Percentiles rank a stretch among this genome's conserved stretches.
Conservation (phyloP, 306 rosid genomes). For the Fagus crenata region DNA sequence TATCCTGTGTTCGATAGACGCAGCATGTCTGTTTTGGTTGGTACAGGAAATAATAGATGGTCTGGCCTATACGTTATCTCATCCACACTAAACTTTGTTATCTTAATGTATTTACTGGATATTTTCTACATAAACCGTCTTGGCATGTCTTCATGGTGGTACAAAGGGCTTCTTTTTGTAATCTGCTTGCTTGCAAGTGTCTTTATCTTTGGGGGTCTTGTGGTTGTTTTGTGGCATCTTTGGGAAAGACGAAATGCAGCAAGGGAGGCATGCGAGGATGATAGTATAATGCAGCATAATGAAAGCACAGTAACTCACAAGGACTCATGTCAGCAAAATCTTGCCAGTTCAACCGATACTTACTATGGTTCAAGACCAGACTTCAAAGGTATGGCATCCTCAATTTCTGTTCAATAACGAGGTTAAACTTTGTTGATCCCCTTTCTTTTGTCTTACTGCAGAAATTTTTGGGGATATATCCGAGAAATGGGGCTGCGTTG, state of each 20-base stretch:
- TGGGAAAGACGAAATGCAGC: slow-evolving; percentile 52
- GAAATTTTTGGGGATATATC: slow-evolving; percentile 58
- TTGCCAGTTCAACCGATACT: slow-evolving; percentile 37
- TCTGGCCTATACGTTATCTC: slow-evolving; percentile 72
- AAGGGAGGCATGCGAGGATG: slow-evolving; percentile 28
- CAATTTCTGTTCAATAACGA: not conserved
- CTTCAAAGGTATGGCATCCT: slow-evolving; percentile 57
- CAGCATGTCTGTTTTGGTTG: slow-evolving; percentile 75
- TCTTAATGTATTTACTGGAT: slow-evolving; percentile 50
- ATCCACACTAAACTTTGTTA: slow-evolving; percentile 60
- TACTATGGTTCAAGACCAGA: slow-evolving; percentile 78
- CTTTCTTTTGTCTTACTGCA: slow-evolving; percentile 36
- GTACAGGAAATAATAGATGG: slow-evolving; percentile 77
- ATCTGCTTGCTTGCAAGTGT: slow-evolving; percentile 69
- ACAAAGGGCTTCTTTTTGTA: slow-evolving; percentile 66
- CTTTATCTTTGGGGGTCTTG: slow-evolving; percentile 73
- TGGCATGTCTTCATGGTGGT: slow-evolving; percentile 65
- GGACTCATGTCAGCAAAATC: slow-evolving; percentile 27
- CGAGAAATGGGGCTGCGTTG: slow-evolving; percentile 63
- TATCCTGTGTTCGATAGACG: slow-evolving; percentile 37
- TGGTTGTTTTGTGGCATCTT: slow-evolving; percentile 64
- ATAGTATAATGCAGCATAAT: slow-evolving; percentile 22
- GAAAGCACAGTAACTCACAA: slow-evolving; percentile 21
- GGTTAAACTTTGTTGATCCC: not conserved
- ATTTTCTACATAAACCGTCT: slow-evolving; percentile 61